phyloP scores from a whole-genome alignment of 257 asterid species.

The Cruciata laevipes region DNA sequence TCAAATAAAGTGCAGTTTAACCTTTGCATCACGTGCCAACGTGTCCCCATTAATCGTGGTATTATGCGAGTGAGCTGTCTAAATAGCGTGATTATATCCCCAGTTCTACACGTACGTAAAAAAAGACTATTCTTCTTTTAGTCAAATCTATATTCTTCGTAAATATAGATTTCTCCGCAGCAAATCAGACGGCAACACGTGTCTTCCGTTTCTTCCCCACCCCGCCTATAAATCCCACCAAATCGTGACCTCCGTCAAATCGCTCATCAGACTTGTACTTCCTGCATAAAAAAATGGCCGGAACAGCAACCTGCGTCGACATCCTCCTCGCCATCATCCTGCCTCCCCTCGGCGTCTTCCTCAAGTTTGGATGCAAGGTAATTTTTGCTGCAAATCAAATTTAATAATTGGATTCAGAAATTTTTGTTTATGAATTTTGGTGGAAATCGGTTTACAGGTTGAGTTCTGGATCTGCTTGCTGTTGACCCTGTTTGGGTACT shows the following conservation, averaged over 20 bases:
- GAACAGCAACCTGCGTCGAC: slow-evolving; percentile 19
- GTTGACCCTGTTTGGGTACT: not conserved
- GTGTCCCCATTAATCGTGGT: not conserved
- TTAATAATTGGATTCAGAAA: no score
- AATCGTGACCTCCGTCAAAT: not conserved
- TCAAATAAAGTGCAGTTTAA: no score
- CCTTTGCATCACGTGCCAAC: not conserved
- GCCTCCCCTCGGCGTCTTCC: slow-evolving; percentile 30
- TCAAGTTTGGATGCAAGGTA: slow-evolving; percentile 29
- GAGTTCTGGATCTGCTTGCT: slow-evolving; percentile 2
- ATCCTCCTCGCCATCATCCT: slow-evolving; percentile 24
- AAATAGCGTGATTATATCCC: not conserved
- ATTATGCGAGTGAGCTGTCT: not conserved
- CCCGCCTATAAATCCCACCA: not conserved
- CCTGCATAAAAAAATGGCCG: not conserved
- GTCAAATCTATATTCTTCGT: no score
- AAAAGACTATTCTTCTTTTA: not conserved
- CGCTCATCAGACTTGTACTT: not conserved
- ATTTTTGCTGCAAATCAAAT: not conserved
- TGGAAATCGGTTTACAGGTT: not conserved
- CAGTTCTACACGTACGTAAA: not conserved
- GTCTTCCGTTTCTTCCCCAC: not conserved
- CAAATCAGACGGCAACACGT: not conserved
- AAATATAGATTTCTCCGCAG: not conserved
- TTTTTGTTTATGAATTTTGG: no score